Percentiles rank a stretch among this genome's conserved stretches.
These are phyloP conservation scores for Acidomyces sp. DNA, from an alignment of 495 filamentous ascomycete species.

Conservation along the genomic window DNA sequence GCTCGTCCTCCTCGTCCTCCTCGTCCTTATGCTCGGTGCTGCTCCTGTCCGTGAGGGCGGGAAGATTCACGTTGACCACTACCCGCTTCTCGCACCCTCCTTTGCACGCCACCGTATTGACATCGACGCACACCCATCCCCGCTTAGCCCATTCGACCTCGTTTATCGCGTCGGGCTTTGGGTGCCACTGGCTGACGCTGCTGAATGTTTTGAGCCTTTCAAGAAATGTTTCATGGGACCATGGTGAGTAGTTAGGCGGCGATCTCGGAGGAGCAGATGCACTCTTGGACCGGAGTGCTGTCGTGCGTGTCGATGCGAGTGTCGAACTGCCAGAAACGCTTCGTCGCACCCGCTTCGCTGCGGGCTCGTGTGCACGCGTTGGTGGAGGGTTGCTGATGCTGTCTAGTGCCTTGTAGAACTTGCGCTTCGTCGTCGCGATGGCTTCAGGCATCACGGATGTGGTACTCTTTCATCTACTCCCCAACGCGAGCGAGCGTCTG, in stretches of 20 bases:
- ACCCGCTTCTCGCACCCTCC: constrained; percentile 70
- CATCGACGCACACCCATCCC: constrained; percentile 77
- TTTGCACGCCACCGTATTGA: constrained; percentile 68
- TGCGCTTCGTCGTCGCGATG: constrained; percentile 30
- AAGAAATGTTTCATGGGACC: constrained; percentile 58
- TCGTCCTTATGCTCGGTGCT: constrained; percentile 34
- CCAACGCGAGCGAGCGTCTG: no score
- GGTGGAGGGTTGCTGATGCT: constrained; percentile 21
- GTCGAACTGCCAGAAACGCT: constrained; percentile 8
- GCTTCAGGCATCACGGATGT: constrained; percentile 24
- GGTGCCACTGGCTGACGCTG: constrained; percentile 76
- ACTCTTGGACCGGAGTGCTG: neutral
- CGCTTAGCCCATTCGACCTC: constrained; percentile 93
- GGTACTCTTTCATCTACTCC: no score
- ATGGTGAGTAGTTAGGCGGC: constrained; percentile 16
- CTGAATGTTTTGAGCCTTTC: constrained; percentile 74
- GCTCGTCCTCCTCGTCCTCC: constrained; percentile 21
- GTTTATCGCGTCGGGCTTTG: constrained; percentile 65
- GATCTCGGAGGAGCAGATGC: neutral
- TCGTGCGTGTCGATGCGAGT: neutral
- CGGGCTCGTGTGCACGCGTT: constrained; percentile 13
- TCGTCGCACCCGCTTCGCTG: constrained; percentile 14
- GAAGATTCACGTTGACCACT: constrained; percentile 64
- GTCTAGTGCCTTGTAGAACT: constrained; percentile 32
- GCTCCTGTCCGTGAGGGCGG: constrained; percentile 17